Conservation (phyloP, 1,284 basidiomycete species). For the Trichosporon faecale region DNA sequence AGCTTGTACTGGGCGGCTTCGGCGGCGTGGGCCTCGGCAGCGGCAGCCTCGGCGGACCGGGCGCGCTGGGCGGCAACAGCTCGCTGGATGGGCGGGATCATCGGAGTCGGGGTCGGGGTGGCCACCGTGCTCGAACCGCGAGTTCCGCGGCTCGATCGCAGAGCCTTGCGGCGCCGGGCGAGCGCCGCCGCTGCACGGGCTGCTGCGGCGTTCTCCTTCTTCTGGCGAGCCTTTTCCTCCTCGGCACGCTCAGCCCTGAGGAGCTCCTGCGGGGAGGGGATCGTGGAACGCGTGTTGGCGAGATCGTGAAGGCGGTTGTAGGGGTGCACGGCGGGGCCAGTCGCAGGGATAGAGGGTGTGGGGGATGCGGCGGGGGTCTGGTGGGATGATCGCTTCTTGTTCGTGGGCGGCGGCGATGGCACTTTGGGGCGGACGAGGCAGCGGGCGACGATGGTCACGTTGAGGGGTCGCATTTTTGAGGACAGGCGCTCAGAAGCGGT, state of each 20-base stretch:
- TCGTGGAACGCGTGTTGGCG: conserved; percentile 34
- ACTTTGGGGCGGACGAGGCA: conserved; percentile 29
- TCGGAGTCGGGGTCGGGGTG: conserved; percentile 17
- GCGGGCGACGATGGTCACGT: conserved; percentile 35
- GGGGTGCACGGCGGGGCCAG: conserved; percentile 26
- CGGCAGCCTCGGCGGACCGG: conserved; percentile 23
- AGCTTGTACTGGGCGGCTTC: conserved; percentile 6
- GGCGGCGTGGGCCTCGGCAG: conserved; percentile 13
- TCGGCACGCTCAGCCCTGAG: conserved; percentile 29
- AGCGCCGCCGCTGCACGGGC: conserved; percentile 33
- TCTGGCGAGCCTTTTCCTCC: conserved; percentile 33
- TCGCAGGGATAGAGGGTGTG: conserved; percentile 8
- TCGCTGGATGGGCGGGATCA: conserved; percentile 25
- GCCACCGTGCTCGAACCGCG: conserved; percentile 17
- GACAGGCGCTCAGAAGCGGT: conserved; percentile 17
- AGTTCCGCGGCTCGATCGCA: conserved; percentile 19
- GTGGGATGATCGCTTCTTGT: conserved; percentile 21
- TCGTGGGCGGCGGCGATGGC: conserved; percentile 8
- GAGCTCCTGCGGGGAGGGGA: conserved; percentile 36
- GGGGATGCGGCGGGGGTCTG: conserved; percentile 25
- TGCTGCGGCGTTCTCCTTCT: conserved; percentile 35
- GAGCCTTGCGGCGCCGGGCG: conserved; percentile 21
- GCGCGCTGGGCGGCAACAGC: conserved; percentile 26
- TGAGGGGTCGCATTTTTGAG: conserved; percentile 30
- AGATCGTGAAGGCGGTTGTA: conserved; percentile 37